Evolutionary conservation across 495 filamentous ascomycete genomes (phyloP).

Genomic region (Neurospora africana): DNA sequence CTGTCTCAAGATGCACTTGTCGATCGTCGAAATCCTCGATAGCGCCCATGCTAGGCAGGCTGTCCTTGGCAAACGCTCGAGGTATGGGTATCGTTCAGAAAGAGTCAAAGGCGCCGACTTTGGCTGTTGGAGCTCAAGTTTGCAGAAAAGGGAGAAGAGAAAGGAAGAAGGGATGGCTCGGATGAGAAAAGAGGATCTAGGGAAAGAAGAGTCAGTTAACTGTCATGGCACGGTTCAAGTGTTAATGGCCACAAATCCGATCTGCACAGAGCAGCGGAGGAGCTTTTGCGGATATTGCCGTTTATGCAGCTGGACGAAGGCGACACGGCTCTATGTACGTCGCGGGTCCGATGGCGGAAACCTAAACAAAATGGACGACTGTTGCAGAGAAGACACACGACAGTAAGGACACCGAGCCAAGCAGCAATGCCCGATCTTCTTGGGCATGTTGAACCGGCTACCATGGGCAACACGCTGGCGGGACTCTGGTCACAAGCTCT

Average conservation of each 20-base stretch:
- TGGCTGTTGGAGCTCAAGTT: not conserved
- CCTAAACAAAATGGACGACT: not conserved
- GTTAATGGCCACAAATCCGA: not conserved
- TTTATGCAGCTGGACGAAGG: not conserved
- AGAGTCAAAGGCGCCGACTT: not conserved
- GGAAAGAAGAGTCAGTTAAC: not conserved
- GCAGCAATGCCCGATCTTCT: not conserved
- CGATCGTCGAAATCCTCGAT: conserved; percentile 47
- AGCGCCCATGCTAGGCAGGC: conserved; percentile 50
- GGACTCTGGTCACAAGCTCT: not conserved
- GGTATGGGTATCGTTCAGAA: conserved; percentile 2
- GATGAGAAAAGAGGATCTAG: not conserved
- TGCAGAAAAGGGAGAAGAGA: not conserved
- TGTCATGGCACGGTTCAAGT: not conserved
- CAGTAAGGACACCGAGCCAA: not conserved
- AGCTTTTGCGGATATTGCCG: too few species aligned
- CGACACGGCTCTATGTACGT: not conserved
- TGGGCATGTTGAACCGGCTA: not conserved
- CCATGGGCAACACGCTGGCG: not conserved
- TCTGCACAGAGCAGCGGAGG: too few species aligned
- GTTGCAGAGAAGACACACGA: not conserved
- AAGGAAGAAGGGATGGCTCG: not conserved
- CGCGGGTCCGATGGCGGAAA: not conserved
- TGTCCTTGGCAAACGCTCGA: conserved; percentile 18
- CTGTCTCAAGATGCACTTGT: conserved; percentile 41